Evolutionary conservation across 1,284 basidiomycete genomes (phyloP).

Genomic region (Paramarasmius palmivorus): DNA sequence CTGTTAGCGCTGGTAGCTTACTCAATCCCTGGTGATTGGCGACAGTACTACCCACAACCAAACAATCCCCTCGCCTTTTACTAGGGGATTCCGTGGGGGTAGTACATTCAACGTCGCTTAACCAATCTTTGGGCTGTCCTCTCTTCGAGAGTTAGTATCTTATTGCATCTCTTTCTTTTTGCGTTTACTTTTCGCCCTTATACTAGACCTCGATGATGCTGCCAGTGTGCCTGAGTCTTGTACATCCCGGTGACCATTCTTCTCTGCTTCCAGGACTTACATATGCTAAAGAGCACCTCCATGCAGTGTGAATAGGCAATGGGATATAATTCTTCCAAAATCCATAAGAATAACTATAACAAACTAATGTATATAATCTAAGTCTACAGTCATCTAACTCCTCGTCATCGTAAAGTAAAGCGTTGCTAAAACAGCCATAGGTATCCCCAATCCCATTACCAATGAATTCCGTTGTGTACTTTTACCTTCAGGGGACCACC

Average conservation of each 20-base stretch:
- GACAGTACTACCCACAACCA: slow-evolving; percentile 4
- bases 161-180: neutral
- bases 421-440: neutral
- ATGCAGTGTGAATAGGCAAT: too few relatives aligned
- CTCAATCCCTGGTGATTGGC: neutral
- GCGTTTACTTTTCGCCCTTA: too few relatives aligned
- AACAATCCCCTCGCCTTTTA: slow-evolving; percentile 43
- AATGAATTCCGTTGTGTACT: neutral
- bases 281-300: too few relatives aligned
- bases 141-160: slow-evolving; percentile 2
- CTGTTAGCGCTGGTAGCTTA: neutral
- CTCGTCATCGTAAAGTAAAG: neutral
- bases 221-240: too few relatives aligned
- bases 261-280: too few relatives aligned
- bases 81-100: slow-evolving; percentile 41
- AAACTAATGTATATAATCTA: too few relatives aligned
- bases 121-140: slow-evolving; percentile 32
- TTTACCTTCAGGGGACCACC: slow-evolving; percentile 35
- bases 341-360: too few relatives aligned
- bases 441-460: neutral
- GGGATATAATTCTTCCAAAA: too few relatives aligned
- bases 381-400: too few relatives aligned
- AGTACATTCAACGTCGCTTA: slow-evolving; percentile 33
- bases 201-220: too few relatives aligned
- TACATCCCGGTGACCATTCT: too few relatives aligned